Conservation (phyloP, 805 yeast species). For the Teunomyces aglyptinius region DNA sequence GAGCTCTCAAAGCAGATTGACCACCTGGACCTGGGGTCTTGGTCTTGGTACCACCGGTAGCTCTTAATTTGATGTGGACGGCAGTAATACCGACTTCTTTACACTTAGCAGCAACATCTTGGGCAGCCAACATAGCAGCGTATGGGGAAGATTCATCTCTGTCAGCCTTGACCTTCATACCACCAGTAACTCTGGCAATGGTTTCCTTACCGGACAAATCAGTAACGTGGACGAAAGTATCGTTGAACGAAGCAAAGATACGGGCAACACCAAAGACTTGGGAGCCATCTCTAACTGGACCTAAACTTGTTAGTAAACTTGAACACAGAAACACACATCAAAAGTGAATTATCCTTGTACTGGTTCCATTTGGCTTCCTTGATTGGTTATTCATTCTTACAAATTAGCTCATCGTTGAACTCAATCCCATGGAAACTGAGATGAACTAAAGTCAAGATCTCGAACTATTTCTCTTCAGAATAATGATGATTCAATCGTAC, state of each 20-base stretch:
- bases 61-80: constrained; percentile 99
- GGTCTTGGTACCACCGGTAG: constrained; percentile 99
- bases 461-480: neutral
- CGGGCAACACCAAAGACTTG: constrained; percentile 99
- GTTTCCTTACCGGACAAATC: constrained; percentile 99
- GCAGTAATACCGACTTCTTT: constrained; percentile 99
- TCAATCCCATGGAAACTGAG: neutral
- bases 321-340: neutral
- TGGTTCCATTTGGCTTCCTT: neutral
- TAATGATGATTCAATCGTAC: neutral
- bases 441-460: neutral
- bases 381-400: neutral
- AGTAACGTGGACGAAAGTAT: constrained; percentile 99
- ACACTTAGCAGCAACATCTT: constrained; percentile 98
- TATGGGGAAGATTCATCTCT: constrained; percentile 99
- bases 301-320: constrained; percentile 7
- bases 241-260: constrained; percentile 99
- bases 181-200: constrained; percentile 99
- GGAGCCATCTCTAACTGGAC: constrained; percentile 81
- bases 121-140: constrained; percentile 99
- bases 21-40: constrained; percentile 99
- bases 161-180: constrained; percentile 99
- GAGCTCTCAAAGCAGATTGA: constrained; percentile 98
- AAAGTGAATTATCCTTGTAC: neutral
- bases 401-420: constrained; percentile 2